Evolutionary conservation across 2,329 filamentous ascomycete species (phyloP).

Genomic region (Fusarium sp.): DNA sequence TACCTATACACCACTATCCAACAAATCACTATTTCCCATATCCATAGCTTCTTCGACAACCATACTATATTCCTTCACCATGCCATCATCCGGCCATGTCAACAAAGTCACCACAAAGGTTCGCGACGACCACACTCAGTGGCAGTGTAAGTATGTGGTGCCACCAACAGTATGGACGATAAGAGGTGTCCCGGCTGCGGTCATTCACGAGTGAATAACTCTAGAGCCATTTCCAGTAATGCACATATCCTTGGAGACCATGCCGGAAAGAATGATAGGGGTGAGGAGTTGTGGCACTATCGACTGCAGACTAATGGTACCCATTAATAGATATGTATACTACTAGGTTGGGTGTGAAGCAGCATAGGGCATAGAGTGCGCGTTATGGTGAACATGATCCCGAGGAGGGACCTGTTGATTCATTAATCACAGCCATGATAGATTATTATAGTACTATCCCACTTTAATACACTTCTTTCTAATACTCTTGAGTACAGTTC

Average conservation of each 20-base stretch:
- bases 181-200: fast-evolving
- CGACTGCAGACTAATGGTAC: not conserved
- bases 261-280: not conserved
- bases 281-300: not conserved
- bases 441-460: not conserved
- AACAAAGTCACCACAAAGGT: too few species aligned
- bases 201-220: not conserved
- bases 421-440: not conserved
- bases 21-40: not conserved
- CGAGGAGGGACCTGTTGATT: too few species aligned
- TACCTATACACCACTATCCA: not conserved
- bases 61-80: not conserved
- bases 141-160: too few species aligned
- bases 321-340: not conserved
- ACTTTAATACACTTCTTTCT: not conserved
- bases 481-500: too few species aligned
- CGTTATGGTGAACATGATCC: too few species aligned
- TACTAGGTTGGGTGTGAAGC: too few species aligned
- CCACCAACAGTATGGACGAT: too few species aligned
- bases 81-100: not conserved
- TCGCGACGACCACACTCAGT: too few species aligned
- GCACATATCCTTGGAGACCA: not conserved
- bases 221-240: fast-evolving
- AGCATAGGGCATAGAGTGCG: not conserved
- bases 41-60: not conserved